Evolutionary conservation across 2,329 filamentous ascomycete species (phyloP).

Genomic region (Aspergillus intermedius): DNA sequence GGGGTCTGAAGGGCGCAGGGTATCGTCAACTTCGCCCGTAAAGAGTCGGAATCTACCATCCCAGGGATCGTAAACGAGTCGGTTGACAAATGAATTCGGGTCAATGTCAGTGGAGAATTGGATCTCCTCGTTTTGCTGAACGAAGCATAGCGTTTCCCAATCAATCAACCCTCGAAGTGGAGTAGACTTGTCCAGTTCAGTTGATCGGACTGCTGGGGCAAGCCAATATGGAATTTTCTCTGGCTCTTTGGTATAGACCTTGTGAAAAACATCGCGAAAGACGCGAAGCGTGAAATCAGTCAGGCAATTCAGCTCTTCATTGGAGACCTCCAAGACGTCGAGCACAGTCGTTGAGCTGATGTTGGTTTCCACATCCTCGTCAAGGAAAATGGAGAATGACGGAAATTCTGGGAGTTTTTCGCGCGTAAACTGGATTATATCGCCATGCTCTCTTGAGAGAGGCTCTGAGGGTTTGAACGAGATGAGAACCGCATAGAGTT

Average conservation of each 20-base stretch:
- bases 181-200: conserved; percentile 1
- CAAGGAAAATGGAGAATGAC: conserved; percentile 65
- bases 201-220: conserved; percentile 48
- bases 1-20: conserved; percentile 26
- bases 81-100: conserved; percentile 37
- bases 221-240: conserved; percentile 76
- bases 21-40: conserved; percentile 31
- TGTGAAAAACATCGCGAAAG: conserved; percentile 84
- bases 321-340: conserved; percentile 20
- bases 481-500: conserved; percentile 58
- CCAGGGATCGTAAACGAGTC: conserved; percentile 52
- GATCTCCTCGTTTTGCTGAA: conserved; percentile 36
- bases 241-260: conserved; percentile 61
- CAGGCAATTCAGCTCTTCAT: conserved; percentile 50
- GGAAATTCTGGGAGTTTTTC: conserved; percentile 58
- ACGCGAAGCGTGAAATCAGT: conserved; percentile 66
- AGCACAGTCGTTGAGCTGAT: conserved; percentile 47
- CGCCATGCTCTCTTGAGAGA: conserved; percentile 54
- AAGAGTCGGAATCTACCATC: conserved; percentile 56
- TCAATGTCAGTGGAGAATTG: conserved; percentile 41
- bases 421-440: conserved; percentile 66
- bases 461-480: conserved; percentile 51
- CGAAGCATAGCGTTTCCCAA: conserved; percentile 29
- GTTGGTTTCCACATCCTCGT: conserved; percentile 53
- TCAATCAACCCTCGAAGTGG: conserved; percentile 36